These are phyloP conservation scores for Anthracocystis walkeri DNA, from an alignment of 1,284 basidiomycete species.

Conservation along the genomic window DNA sequence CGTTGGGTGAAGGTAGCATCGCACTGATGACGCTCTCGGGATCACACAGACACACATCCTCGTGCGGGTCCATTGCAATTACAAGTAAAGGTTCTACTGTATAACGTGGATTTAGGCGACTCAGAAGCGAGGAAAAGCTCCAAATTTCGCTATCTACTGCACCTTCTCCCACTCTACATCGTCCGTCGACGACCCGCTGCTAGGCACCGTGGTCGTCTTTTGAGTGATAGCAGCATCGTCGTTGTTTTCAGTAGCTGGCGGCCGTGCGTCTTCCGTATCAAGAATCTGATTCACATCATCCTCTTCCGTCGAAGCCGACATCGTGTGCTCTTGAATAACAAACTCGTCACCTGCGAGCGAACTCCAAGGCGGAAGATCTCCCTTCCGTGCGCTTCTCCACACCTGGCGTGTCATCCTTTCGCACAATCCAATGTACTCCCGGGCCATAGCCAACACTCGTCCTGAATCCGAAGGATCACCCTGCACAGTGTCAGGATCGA, in stretches of 20 bases:
- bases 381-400: slow-evolving; percentile 54
- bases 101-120: background rate
- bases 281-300: slow-evolving; percentile 22
- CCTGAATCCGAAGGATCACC: slow-evolving; percentile 28
- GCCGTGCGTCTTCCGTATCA: slow-evolving; percentile 32
- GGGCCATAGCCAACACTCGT: slow-evolving; percentile 41
- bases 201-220: slow-evolving; percentile 46
- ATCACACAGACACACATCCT: no score
- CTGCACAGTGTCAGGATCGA: slow-evolving; percentile 29
- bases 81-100: background rate
- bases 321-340: slow-evolving; percentile 28
- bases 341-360: slow-evolving; percentile 42
- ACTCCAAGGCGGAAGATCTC: slow-evolving; percentile 56
- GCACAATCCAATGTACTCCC: slow-evolving; percentile 42
- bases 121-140: background rate
- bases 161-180: slow-evolving; percentile 60
- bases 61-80: background rate
- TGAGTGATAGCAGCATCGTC: slow-evolving; percentile 21
- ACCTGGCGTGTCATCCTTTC: slow-evolving; percentile 51
- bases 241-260: slow-evolving; percentile 20
- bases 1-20: no score
- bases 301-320: slow-evolving; percentile 18
- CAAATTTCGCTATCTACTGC: slow-evolving; percentile 3
- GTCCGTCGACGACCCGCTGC: slow-evolving; percentile 26
- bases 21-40: no score